phyloP scores from a whole-genome alignment of 345 rosid genomes.

The Camelina hispida region DNA sequence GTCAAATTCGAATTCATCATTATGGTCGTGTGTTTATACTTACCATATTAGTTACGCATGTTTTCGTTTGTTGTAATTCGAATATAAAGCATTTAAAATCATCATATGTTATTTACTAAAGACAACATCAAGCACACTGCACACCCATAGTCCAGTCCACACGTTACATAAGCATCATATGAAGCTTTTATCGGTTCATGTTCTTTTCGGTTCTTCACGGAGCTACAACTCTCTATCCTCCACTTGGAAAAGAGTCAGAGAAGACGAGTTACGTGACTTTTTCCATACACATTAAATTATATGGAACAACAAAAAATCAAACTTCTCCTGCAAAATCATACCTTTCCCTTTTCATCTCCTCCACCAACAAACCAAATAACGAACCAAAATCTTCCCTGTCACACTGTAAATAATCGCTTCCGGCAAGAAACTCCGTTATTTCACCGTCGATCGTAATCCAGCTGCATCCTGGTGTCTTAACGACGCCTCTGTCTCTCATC shows the following conservation, averaged over 20 bases:
- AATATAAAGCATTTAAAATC: background rate
- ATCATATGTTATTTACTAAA: background rate
- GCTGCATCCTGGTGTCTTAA: constrained; percentile 90
- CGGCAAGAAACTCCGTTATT: constrained; percentile 72
- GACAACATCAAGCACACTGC: background rate
- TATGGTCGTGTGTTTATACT: background rate
- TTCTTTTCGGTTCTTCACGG: background rate
- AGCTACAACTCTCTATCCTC: background rate
- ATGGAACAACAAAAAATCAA: constrained; percentile 2
- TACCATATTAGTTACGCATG: background rate
- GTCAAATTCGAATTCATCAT: background rate
- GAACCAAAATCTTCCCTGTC: constrained; percentile 43
- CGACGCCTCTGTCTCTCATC: constrained; percentile 73
- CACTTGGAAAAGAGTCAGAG: too few relatives aligned
- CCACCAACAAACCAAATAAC: constrained; percentile 53
- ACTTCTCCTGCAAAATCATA: constrained; percentile 33
- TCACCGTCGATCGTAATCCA: constrained; percentile 69
- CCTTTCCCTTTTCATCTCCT: constrained; percentile 75
- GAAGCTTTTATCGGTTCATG: background rate
- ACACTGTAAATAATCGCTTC: constrained; percentile 47
- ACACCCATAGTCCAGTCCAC: background rate
- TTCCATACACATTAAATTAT: background rate
- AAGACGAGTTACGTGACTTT: too few relatives aligned
- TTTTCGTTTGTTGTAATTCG: background rate
- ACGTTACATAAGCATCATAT: background rate